Evolutionary conservation across 2,329 filamentous ascomycete species (phyloP).

Genomic region (Hypoxylon sp.): DNA sequence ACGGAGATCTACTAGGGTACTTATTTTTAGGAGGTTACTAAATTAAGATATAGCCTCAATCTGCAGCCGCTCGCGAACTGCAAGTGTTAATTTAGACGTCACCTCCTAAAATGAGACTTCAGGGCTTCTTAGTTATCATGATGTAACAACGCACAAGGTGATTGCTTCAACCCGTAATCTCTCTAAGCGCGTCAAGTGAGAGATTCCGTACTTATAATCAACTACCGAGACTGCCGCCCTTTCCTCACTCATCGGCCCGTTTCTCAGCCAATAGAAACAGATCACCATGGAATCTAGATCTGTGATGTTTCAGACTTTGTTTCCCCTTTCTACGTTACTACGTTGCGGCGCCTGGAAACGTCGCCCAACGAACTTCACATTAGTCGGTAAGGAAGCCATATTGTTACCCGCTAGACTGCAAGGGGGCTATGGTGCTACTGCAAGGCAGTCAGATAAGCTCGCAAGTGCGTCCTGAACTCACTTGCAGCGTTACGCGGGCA

Average conservation of each 20-base stretch:
- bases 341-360: constrained; percentile 14
- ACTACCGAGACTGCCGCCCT: constrained; percentile 11
- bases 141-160: constrained; percentile 9
- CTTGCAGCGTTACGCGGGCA: background rate
- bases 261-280: constrained; percentile 32
- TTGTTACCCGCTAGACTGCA: constrained; percentile 6
- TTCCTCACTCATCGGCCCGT: constrained; percentile 21
- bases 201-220: constrained; percentile 19
- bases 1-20: constrained; percentile 49
- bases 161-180: constrained; percentile 25
- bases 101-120: constrained; percentile 41
- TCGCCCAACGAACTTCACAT: background rate
- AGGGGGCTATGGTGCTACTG: constrained; percentile 12
- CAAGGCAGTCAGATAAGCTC: constrained; percentile 6
- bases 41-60: constrained; percentile 57
- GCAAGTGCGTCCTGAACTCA: constrained; percentile 7
- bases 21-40: constrained; percentile 59
- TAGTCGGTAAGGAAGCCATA: background rate
- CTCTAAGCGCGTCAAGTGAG: constrained; percentile 40
- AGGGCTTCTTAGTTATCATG: constrained; percentile 22
- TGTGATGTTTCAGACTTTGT: constrained; percentile 30
- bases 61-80: constrained; percentile 56
- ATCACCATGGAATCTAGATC: constrained; percentile 2
- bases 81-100: constrained; percentile 56
- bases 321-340: constrained; percentile 21